Base-by-base conservation (phyloP, 495 filamentous ascomycete species). In the Oidiodendron maius region DNA sequence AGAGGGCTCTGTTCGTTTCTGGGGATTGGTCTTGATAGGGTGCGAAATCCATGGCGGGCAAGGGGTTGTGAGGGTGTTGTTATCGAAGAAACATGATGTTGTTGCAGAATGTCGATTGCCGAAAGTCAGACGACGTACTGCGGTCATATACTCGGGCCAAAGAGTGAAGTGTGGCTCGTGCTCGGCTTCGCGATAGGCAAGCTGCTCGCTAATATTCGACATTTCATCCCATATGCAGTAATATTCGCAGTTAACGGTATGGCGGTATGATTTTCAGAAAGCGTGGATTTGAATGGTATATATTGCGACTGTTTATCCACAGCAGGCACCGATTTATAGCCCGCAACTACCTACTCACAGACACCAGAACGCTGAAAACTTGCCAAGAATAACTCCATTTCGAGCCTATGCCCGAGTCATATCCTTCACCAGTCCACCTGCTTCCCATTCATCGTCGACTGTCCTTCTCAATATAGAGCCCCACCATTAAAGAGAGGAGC, bases 21-120 rank as follows among this genome's bases (percentile, higher is more conserved):
- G 89, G 89, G 11, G 85, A 83, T 49, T 83, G 82, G 67, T 89
- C 79, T 74, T 97, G 91, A 68, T 97, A 97, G 24, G 91, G 91
- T 22, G 91, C 91, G 67, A 97, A 97, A 67, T 96, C 88, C 87
- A 94, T 94, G 30, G 42, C 61, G 49, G 21, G 17, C 2, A 50
- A 36, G 42, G 30, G 18, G 20, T 32, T 42, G 20, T 26, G 32
- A 34, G 36, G 25, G 17, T 24, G 41, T n/a, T n/a, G n/a, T n/a
- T n/a, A n/a, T n/a, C n/a, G n/a, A n/a, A n/a, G n/a, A n/a, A n/a
- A n/a, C n/a, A n/a, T n/a, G n/a, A n/a, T n/a, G n/a, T n/a, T n/a
- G n/a, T n/a, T n/a, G n/a, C n/a, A n/a, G n/a, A n/a, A n/a, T n/a
- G n/a, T n/a, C n/a, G n/a, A n/a, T n/a, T n/a, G n/a, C n/a, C n/a